Evolutionary conservation across 2,329 filamentous ascomycete species (phyloP).

Genomic region (Orbilia oligospora): DNA sequence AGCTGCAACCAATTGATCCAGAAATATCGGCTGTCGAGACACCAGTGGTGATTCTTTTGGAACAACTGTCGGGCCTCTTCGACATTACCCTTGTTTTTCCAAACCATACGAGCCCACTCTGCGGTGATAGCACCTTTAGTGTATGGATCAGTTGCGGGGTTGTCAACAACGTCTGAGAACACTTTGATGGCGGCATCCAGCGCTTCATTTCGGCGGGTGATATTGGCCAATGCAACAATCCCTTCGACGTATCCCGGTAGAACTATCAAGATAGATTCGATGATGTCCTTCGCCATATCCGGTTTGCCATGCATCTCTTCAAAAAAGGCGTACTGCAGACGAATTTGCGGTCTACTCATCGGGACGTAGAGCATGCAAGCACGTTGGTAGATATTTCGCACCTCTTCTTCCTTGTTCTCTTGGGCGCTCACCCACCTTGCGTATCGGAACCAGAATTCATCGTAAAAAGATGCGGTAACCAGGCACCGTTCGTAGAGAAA

Average conservation of each 20-base stretch:
- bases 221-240: slow-evolving; percentile 87
- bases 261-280: slow-evolving; percentile 80
- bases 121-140: slow-evolving; percentile 89
- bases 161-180: slow-evolving; percentile 84
- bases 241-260: slow-evolving; percentile 88
- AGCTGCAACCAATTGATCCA: slow-evolving; percentile 92
- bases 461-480: slow-evolving; percentile 92
- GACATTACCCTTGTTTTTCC: slow-evolving; percentile 85
- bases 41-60: slow-evolving; percentile 84
- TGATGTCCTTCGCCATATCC: slow-evolving; percentile 85
- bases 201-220: slow-evolving; percentile 85
- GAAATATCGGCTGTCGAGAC: slow-evolving; percentile 86
- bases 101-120: slow-evolving; percentile 88
- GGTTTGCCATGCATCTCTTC: slow-evolving; percentile 86
- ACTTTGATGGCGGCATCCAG: slow-evolving; percentile 87
- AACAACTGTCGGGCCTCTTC: slow-evolving; percentile 88
- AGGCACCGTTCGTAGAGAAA: slow-evolving; percentile 95
- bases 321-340: slow-evolving; percentile 93
- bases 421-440: slow-evolving; percentile 92
- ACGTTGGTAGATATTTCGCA: slow-evolving; percentile 90
- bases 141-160: slow-evolving; percentile 78
- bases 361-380: slow-evolving; percentile 89
- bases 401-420: slow-evolving; percentile 85
- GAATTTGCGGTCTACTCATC: slow-evolving; percentile 84
- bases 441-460: slow-evolving; percentile 99